Evolutionary conservation across 805 yeast genomes (phyloP), one percentile per base, ranked within the genome.

Genomic region (Grigorovia yakushimaensis): DNA sequence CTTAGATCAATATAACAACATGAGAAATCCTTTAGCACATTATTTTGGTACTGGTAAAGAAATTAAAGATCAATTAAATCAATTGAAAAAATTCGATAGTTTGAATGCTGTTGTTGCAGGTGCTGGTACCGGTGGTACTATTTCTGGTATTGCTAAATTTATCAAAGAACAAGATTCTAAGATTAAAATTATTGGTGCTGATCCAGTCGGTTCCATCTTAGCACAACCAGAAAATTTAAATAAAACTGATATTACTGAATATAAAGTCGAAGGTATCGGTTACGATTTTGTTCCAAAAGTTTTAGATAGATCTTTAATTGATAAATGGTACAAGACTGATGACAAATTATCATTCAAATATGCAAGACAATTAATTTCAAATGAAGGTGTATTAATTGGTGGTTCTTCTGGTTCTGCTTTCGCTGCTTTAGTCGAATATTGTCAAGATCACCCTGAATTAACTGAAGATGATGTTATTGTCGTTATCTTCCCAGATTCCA

Each of bases 101-200:
- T 72, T 87, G 46, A 79, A 78, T 47, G 87, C 82, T 51, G 72
- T 87, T 41, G 84, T 87, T 47, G 95, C 95, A 37, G 95, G 95
- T 65, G 95, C 95, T 7, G 95, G 95, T 69, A 86, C 95, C 49
- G 95, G 95, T 68, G 95, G 95, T 69, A 86, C 95, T 46, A 82
- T 86, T 61, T 71, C 85, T 45, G 95, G 95, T 70, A 84, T 84
- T 55, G 78, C 93, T 48, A 74, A 72, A 55, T 87, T 81, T 57
- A 73, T 86, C 64, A 85, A 85, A 70, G 85, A 79, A 63, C 75
- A 82, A 65, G 75, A 84, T 65, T 68, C 79, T 22, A 68, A 77
- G 15, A 71, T 86, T 52, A 64, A 72, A 49, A 76, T 86, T 40
- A 74, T 82, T 44, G 95, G 83, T 55, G 95, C 94, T 40, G 95